These are phyloP conservation scores for Colletotrichum limetticola DNA, from an alignment of 2,329 filamentous ascomycete species.

Conservation along the genomic window DNA sequence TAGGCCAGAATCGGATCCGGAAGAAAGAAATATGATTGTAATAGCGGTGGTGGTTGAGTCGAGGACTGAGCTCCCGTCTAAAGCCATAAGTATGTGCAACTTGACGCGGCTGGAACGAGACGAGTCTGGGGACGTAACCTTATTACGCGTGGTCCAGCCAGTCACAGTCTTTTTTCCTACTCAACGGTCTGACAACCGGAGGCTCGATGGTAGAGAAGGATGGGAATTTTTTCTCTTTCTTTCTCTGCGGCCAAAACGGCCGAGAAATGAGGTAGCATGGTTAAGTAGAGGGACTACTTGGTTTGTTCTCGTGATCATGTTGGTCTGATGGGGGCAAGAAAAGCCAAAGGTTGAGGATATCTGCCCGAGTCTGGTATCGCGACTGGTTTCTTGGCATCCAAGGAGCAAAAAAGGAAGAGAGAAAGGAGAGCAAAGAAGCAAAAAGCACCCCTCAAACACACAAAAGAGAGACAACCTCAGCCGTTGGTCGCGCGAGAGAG, in stretches of 20 bases:
- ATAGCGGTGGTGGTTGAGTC: too few species aligned
- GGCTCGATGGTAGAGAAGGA: background rate
- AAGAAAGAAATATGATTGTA: background rate
- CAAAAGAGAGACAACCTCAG: background rate
- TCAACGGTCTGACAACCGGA: constrained; percentile 14
- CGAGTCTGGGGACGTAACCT: constrained; percentile 34
- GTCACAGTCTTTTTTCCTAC: constrained; percentile 1
- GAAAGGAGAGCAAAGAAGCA: background rate
- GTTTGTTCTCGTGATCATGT: background rate
- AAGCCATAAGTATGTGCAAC: constrained; percentile 4
- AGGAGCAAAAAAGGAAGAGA: too few species aligned
- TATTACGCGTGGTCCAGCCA: constrained; percentile 18
- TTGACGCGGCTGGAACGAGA: constrained; percentile 33
- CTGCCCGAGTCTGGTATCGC: background rate
- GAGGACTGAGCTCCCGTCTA: background rate
- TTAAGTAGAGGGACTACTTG: background rate
- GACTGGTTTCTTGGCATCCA: background rate
- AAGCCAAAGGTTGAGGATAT: background rate
- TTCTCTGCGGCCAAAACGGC: background rate
- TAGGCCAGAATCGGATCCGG: constrained; percentile 24
- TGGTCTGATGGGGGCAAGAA: background rate
- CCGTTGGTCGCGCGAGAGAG: background rate
- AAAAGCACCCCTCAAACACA: too few species aligned
- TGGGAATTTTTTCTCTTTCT: too few species aligned
- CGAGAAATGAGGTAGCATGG: background rate